Conservation (phyloP, 176 grass and related monocot species). For the Alopecurus myosuroides region DNA sequence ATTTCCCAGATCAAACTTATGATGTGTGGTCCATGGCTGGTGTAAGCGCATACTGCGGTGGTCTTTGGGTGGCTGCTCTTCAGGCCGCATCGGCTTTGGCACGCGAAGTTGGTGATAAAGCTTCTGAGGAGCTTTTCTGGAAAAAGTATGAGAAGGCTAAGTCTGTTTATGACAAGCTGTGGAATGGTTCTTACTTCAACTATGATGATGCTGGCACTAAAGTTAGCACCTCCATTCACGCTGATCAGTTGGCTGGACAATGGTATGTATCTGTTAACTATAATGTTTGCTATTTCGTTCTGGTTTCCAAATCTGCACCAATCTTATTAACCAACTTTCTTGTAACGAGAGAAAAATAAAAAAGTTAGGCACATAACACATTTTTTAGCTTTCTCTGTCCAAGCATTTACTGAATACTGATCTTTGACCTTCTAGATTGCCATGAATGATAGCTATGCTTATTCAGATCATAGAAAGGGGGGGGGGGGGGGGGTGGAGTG, state of each 20-base stretch:
- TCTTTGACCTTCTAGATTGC: not conserved
- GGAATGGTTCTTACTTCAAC: slow-evolving; percentile 97
- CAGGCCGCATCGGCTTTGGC: slow-evolving; percentile 88
- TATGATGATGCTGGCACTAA: slow-evolving; percentile 75
- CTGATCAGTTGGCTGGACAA: slow-evolving; percentile 96
- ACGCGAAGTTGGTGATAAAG: slow-evolving; percentile 68
- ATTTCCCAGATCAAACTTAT: slow-evolving; percentile 93
- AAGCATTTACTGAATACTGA: not conserved
- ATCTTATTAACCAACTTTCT: not conserved
- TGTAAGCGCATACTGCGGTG: slow-evolving; percentile 89
- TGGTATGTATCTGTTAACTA: slow-evolving; percentile 53
- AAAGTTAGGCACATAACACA: not conserved
- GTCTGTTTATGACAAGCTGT: slow-evolving; percentile 72
- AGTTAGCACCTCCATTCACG: slow-evolving; percentile 86
- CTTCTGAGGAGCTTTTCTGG: slow-evolving; percentile 84
- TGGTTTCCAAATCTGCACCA: not conserved
- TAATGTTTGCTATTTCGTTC: not conserved
- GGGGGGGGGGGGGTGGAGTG: too few species aligned
- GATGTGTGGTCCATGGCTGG: slow-evolving; percentile 93
- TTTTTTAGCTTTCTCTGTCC: not conserved
- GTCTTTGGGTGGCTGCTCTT: slow-evolving; percentile 85
- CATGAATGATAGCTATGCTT: not conserved
- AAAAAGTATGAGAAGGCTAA: slow-evolving; percentile 91
- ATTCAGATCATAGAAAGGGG: not conserved
- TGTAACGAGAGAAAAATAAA: not conserved